Conservation (phyloP, 148 eudicot species). For the Beta vulgaris region DNA sequence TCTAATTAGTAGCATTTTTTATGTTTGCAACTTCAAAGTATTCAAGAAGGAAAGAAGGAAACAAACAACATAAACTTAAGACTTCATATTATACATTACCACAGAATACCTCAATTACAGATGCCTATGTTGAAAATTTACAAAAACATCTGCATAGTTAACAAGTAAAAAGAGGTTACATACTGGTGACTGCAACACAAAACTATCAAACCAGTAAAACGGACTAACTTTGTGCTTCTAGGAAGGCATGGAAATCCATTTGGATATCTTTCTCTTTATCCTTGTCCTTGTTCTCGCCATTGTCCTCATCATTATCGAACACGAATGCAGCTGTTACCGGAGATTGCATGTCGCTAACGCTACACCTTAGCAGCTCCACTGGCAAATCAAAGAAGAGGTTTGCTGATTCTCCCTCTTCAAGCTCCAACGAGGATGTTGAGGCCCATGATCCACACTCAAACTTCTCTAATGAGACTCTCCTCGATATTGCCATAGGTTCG, state of each 20-base stretch:
- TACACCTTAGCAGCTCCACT: constrained; percentile 58
- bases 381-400: constrained; percentile 79
- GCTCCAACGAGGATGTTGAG: constrained; percentile 44
- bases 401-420: constrained; percentile 34
- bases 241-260: constrained; percentile 49
- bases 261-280: constrained; percentile 5
- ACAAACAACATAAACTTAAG: too few species aligned
- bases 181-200: constrained; percentile 9
- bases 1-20: too few species aligned
- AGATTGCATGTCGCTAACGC: constrained; percentile 62
- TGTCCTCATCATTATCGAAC: constrained; percentile 51
- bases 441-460: constrained; percentile 84
- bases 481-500: constrained; percentile 46
- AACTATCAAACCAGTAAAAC: neutral
- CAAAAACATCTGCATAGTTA: neutral
- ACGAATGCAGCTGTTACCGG: constrained; percentile 73
- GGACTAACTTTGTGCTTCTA: constrained; percentile 52
- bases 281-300: neutral
- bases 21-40: neutral
- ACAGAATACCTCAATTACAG: neutral
- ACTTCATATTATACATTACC: neutral
- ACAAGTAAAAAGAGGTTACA: neutral
- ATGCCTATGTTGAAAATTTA: constrained; percentile 3
- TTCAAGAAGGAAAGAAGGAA: neutral
- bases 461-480: constrained; percentile 66